These are phyloP conservation scores for Mycogone perniciosa DNA, from an alignment of 2,329 filamentous ascomycete genomes.

Conservation along the genomic window DNA sequence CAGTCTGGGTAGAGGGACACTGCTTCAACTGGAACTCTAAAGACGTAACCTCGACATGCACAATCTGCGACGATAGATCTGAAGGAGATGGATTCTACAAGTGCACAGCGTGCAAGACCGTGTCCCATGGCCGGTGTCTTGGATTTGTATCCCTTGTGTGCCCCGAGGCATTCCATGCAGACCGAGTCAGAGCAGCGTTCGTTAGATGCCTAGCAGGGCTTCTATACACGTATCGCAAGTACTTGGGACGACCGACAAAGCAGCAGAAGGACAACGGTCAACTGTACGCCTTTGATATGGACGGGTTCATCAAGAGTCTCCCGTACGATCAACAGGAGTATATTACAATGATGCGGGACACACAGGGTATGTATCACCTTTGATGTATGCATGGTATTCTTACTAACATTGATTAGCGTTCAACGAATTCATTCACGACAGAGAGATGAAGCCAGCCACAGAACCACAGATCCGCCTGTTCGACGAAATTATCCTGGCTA, in stretches of 20 bases:
- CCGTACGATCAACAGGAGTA: conserved; percentile 62
- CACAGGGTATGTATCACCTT: conserved; percentile 47
- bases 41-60: conserved; percentile 58
- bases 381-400: conserved; percentile 3
- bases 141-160: conserved; percentile 59
- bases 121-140: conserved; percentile 54
- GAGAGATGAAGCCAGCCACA: conserved; percentile 58
- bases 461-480: conserved; percentile 68
- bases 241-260: conserved; percentile 52
- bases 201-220: conserved; percentile 60
- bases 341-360: conserved; percentile 57
- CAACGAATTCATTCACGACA: conserved; percentile 79
- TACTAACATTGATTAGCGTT: conserved; percentile 37
- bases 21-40: conserved; percentile 61
- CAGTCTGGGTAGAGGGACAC: conserved; percentile 79
- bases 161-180: conserved; percentile 54
- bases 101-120: conserved; percentile 58
- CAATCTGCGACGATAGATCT: conserved; percentile 69
- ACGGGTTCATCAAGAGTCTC: conserved; percentile 57
- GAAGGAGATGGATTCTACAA: conserved; percentile 68
- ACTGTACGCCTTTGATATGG: conserved; percentile 59
- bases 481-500: conserved; percentile 77
- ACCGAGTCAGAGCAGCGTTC: conserved; percentile 57
- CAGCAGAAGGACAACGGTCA: conserved; percentile 56
- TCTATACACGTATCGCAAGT: conserved; percentile 60